Base-by-base conservation (phyloP, 208 protist genomes). In the Spongospora subterranea region DNA sequence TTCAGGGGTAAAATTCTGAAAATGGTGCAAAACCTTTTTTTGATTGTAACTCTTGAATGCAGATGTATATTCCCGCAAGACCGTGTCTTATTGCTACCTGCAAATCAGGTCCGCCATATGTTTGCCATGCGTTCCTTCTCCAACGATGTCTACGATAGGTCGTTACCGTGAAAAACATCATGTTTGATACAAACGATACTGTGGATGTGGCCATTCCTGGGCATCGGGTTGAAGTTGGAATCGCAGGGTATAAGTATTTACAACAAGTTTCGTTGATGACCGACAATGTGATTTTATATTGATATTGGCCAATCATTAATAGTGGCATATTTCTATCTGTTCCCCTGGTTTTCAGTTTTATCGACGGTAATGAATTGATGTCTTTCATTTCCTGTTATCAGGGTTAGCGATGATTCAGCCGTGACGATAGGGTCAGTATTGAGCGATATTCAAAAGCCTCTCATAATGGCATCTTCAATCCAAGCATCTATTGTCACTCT, bases 371-470 rank as follows among this genome's bases (percentile, higher is more conserved):
- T n/a, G n/a, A n/a, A n/a, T n/a, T n/a, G n/a, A n/a, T n/a, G n/a
- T n/a, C n/a, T n/a, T n/a, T n/a, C n/a, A n/a, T n/a, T n/a, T n/a
- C n/a, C n/a, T n/a, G n/a, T n/a, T n/a, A n/a, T n/a, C n/a, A n/a
- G 50, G 13, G 50, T 60, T 60, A 82, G 71, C 40, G 71, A 82
- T 20, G 71, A 82, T 6, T 35, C 71, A 17, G 71, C 40, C 11
- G 71, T 82, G 6, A 82, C 71, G 71, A 82, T 82, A 20, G 71
- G 71, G 11, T 82, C 71, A n/a, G 35, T 82, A 40, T 43, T 82
- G n/a, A 40, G 17, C 6, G 71, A 82, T 35, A n/a, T 82, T 35
- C n/a, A 82, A 35, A 35, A 43, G 6, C 71, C 71, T 35, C 71
- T 82, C 11, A 13, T 40, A 35, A 82, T 82, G 71, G 40, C 71